These are phyloP conservation scores for Kitagawia praeruptora DNA, from an alignment of 129 eudicot genomes.

Conservation along the genomic window DNA sequence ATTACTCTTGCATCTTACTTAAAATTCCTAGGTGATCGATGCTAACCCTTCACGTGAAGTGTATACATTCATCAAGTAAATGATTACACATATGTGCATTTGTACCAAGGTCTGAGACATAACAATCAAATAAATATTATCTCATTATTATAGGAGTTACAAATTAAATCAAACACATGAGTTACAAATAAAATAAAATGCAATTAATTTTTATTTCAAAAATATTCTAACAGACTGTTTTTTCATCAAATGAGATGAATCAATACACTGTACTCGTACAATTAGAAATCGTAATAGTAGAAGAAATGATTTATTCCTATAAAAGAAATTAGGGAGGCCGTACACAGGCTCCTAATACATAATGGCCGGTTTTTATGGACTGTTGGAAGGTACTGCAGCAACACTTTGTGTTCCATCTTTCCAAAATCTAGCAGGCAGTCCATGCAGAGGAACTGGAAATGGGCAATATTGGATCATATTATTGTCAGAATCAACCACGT, in stretches of 20 bases:
- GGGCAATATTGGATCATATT: constrained; percentile 53
- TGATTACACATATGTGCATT: too few relatives aligned
- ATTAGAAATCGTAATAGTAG: not conserved
- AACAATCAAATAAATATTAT: too few relatives aligned
- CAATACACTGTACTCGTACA: not conserved
- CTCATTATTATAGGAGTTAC: too few relatives aligned
- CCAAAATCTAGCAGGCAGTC: constrained; percentile 57
- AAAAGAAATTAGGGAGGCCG: not conserved
- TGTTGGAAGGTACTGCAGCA: constrained; percentile 8
- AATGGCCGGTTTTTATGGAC: constrained; percentile 8
- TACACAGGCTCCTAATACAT: constrained; percentile 9
- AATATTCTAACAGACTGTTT: too few relatives aligned
- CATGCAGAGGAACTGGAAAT: constrained; percentile 68
- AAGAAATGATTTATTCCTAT: not conserved
- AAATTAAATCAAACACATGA: too few relatives aligned
- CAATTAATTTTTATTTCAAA: too few relatives aligned
- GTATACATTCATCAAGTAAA: not conserved
- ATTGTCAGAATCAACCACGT: constrained; percentile 47
- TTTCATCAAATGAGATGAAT: not conserved
- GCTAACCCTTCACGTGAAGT: constrained; percentile 16
- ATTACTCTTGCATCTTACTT: not conserved
- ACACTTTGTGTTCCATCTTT: constrained; percentile 21
- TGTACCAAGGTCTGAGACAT: not conserved
- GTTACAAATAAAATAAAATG: too few relatives aligned
- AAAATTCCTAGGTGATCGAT: constrained; percentile 6